Base-by-base conservation (phyloP, 1,139 yeast genomes). In the Candida sp. region DNA sequence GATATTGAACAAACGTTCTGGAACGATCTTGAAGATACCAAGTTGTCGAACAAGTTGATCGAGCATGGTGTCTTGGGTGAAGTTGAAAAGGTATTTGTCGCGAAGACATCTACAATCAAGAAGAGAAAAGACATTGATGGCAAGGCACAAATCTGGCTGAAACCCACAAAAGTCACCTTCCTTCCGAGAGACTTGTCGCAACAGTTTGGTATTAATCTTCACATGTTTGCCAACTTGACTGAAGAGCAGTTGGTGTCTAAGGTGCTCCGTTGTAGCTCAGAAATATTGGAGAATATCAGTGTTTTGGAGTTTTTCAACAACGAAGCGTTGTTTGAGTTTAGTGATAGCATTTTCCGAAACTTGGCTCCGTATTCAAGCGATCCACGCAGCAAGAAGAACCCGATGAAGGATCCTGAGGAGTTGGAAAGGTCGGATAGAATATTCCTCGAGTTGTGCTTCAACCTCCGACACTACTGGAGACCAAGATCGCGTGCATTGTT, bases 191-290 rank as follows among this genome's bases (percentile, higher is more conserved):
- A 93, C 60, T 70, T 92, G 54, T 90, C 96, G 1, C 81, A 77
- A 52, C 96, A 90, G 61, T 91, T 94, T 73, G 98, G 97, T 41
- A 94, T 94, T 63, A 92, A 93, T 61, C 73, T 94, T 52, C 98
- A 94, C 64, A 82, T 88, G 79, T 90, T 86, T 71, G 81, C 91
- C 3, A 76, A 74, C 54, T 62, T 82, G 49, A 63, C 84, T 2
- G 96, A 87, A 17, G 84, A 80, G 7, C 87, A 81, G 32, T 77
- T 94, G 45, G 84, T 91, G 3, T 47, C 57, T 9, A 88, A 86
- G 63, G 85, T 94, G 1, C 72, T 94, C 46, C 76, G 73, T 27
- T 94, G 99, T 69, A 89, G 88, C 52, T 72, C 73, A 22, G 94
- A 88, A 9, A 81, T 93, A 17, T 57, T 91, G 44, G 80, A 78